Base-by-base conservation (phyloP, 2,329 filamentous ascomycete species). In the Fonsecaea multimorphosa region DNA sequence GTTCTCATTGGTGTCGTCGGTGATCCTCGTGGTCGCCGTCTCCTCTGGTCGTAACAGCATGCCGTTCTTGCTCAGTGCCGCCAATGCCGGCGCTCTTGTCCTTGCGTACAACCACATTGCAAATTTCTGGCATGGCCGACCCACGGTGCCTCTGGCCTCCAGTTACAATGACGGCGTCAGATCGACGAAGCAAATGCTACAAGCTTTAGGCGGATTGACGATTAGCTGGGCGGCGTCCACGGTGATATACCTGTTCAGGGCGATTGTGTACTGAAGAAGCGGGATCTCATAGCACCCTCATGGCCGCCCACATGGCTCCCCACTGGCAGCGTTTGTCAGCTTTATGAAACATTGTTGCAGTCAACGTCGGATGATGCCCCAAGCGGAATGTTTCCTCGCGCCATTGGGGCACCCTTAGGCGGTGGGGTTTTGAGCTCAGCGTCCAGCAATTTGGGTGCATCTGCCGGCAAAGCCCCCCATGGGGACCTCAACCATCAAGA, bases 91-190 rank as follows among this genome's bases (percentile, higher is more conserved):
- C 9, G 62, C 56, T 6, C 34, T 69, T 19, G 40, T n/a, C n/a
- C 56, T 69, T 16, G 62, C 60, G 3, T 63, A 67, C 53, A 63
- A 32, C 31, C 65, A 70, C 54, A 53, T 70, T 40, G 38, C 40
- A 38, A 57, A 62, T 38, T 70, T 70, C 63, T 70, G 68, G 68
- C 63, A 51, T 24, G 16, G 57, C 55, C 66, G 64, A 53, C 63
- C 56, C 53, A 68, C 66, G 46, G 63, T 68, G 14, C 68, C 65
- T 16, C 62, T 68, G 19, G 19, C 65, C n/a, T 46, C 49, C 22
- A 58, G 54, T 7, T 70, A 66, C 61, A 70, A 70, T 29, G 68
- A 70, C 1, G 68, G 65, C 16, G 58, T 70, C 36, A 60, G 24
- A 19, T 62, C 65, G 3, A 66, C 65, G n/a, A 65, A 68, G 9